Evolutionary conservation across 1,284 basidiomycete species (phyloP).

Genomic region (Sparassis latifolia): DNA sequence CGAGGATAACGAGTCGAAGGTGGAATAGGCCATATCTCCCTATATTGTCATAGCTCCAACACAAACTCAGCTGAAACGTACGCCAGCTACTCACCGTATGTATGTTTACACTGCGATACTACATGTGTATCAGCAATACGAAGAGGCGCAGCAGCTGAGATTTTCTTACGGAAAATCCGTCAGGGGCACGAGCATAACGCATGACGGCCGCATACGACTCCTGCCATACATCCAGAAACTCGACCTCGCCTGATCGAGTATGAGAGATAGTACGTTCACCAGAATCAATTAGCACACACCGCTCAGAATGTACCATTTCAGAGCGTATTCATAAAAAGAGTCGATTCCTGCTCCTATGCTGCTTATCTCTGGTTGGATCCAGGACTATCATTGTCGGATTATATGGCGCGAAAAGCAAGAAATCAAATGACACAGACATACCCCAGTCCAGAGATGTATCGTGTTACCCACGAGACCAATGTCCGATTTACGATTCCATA

Average conservation of each 20-base stretch:
- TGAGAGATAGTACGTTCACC: neutral
- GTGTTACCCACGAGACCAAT: constrained; percentile 85
- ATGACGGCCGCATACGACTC: constrained; percentile 86
- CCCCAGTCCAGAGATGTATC: constrained; percentile 75
- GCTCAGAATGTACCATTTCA: constrained; percentile 86
- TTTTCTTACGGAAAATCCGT: constrained; percentile 78
- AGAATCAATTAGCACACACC: constrained; percentile 40
- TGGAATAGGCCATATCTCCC: constrained; percentile 64
- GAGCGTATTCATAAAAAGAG: constrained; percentile 89
- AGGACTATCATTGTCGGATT: constrained; percentile 29
- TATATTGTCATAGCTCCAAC: constrained; percentile 2
- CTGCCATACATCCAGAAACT: constrained; percentile 89
- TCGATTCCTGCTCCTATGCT: constrained; percentile 90
- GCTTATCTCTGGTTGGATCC: constrained; percentile 69
- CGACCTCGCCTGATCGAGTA: constrained; percentile 61
- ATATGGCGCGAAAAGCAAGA: neutral
- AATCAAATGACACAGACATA: constrained; percentile 30
- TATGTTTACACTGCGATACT: constrained; percentile 82
- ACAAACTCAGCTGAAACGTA: neutral
- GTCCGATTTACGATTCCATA: constrained; percentile 85
- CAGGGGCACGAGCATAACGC: constrained; percentile 72
- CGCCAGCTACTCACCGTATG: constrained; percentile 33
- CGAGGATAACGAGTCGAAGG: constrained; percentile 79
- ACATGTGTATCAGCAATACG: constrained; percentile 2
- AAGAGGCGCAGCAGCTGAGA: neutral